Evolutionary conservation across 2,329 filamentous ascomycete genomes (phyloP).

Genomic region (Drechslerella stenobrocha): DNA sequence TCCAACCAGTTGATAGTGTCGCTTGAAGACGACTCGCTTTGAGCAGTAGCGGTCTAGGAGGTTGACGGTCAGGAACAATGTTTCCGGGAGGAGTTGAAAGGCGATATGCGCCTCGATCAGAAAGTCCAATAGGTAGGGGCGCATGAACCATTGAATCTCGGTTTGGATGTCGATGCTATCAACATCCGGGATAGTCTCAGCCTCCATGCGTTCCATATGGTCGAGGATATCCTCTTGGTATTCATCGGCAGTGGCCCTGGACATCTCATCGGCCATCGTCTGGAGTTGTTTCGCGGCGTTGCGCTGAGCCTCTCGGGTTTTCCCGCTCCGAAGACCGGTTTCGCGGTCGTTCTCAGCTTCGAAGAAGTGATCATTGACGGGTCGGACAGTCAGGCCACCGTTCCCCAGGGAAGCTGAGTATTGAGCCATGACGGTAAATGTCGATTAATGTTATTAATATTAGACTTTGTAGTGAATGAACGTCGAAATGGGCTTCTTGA

Average conservation of each 20-base stretch:
- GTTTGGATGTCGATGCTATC: conserved; percentile 98
- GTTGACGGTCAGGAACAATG: conserved; percentile 93
- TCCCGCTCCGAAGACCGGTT: conserved; percentile 22
- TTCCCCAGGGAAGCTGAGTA: conserved; percentile 48
- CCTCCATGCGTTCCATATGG: conserved; percentile 96
- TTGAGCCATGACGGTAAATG: conserved; percentile 55
- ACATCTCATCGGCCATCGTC: conserved; percentile 85
- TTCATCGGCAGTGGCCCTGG: conserved; percentile 79
- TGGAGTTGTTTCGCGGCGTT: conserved; percentile 73
- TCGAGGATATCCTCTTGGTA: conserved; percentile 92
- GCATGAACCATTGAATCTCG: conserved; percentile 99
- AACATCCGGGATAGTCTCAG: conserved; percentile 89
- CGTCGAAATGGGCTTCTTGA: conserved; percentile 51
- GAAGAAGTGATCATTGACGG: conserved; percentile 45
- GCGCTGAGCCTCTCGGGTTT: conserved; percentile 35
- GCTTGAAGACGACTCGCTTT: conserved; percentile 95
- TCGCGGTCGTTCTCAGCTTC: conserved; percentile 25
- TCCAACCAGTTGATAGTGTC: conserved; percentile 96
- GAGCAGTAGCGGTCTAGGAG: conserved; percentile 97
- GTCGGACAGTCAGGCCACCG: conserved; percentile 30
- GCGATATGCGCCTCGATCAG: conserved; percentile 94
- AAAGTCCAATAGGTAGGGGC: conserved; percentile 96
- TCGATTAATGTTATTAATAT: conserved; percentile 56
- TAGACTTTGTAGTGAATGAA: conserved; percentile 56
- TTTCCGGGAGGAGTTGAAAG: conserved; percentile 90